These are phyloP conservation scores for Diplosphaera chodatii DNA, from an alignment of 139 green algal genomes.

Conservation along the genomic window DNA sequence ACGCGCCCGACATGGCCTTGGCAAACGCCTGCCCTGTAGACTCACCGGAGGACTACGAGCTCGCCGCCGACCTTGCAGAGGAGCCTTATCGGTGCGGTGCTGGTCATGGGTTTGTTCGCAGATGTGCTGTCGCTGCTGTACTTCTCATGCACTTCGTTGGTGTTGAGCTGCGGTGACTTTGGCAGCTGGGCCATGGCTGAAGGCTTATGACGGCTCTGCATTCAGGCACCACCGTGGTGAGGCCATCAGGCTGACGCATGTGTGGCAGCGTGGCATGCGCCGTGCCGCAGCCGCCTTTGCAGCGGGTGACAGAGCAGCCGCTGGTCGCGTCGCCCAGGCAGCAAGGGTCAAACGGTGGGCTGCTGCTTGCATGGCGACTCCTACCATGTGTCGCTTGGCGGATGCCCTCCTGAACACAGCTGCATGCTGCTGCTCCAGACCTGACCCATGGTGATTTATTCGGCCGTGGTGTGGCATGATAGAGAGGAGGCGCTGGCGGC, in stretches of 20 bases:
- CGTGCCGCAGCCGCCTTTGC: constrained; percentile 3
- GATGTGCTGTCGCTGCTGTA: too few species aligned
- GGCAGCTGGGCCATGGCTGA: too few species aligned
- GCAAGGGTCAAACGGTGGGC: neutral
- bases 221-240: neutral
- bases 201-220: too few species aligned
- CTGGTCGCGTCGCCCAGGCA: neutral
- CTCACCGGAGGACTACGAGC: neutral
- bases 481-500: constrained; percentile 11
- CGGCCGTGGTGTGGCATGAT: too few species aligned
- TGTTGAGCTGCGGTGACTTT: too few species aligned
- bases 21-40: neutral
- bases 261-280: constrained; percentile 6
- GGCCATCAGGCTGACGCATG: constrained; percentile 9
- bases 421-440: too few species aligned
- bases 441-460: too few species aligned
- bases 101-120: too few species aligned
- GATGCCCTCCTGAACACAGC: too few species aligned
- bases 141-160: too few species aligned
- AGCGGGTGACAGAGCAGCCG: constrained; percentile 1
- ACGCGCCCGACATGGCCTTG: neutral
- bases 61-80: neutral
- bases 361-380: too few species aligned
- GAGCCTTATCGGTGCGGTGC: neutral
- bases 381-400: too few species aligned